Evolutionary conservation across 1,284 basidiomycete genomes (phyloP).

Genomic region (Pisolithus thermaeus): DNA sequence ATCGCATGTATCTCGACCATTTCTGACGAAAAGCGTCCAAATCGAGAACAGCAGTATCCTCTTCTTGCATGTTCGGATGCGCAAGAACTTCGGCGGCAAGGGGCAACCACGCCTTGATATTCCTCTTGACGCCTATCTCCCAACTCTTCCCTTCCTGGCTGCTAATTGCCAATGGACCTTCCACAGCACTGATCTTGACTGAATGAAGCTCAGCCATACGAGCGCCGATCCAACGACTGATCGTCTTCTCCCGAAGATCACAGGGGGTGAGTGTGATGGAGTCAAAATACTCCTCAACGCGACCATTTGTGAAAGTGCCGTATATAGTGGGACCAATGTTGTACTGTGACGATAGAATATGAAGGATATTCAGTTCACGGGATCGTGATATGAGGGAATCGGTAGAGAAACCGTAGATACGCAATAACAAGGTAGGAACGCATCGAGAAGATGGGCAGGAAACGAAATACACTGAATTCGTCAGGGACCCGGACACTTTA

Average conservation of each 20-base stretch:
- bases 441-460: conserved; percentile 53
- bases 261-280: conserved; percentile 71
- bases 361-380: conserved; percentile 80
- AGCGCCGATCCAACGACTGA: conserved; percentile 80
- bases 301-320: conserved; percentile 90
- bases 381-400: conserved; percentile 80
- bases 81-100: conserved; percentile 60
- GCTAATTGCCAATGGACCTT: conserved; percentile 34
- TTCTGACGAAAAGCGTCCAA: conserved; percentile 56
- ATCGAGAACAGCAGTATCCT: conserved; percentile 46
- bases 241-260: conserved; percentile 70
- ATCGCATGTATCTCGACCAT: conserved; percentile 66
- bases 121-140: conserved; percentile 55
- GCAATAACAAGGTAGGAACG: conserved; percentile 68
- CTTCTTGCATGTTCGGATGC: conserved; percentile 42
- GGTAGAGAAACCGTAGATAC: conserved; percentile 87
- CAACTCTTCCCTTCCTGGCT: conserved; percentile 44
- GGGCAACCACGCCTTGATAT: conserved; percentile 58
- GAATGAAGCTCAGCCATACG: conserved; percentile 92
- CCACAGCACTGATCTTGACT: conserved; percentile 74
- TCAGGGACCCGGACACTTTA: conserved; percentile 87
- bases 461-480: conserved; percentile 94
- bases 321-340: conserved; percentile 87
- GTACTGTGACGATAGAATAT: conserved; percentile 81
- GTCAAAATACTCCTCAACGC: conserved; percentile 90